Evolutionary conservation across 768 basidiomycete genomes (phyloP).

Genomic region (Kwoniella dejecticola): DNA sequence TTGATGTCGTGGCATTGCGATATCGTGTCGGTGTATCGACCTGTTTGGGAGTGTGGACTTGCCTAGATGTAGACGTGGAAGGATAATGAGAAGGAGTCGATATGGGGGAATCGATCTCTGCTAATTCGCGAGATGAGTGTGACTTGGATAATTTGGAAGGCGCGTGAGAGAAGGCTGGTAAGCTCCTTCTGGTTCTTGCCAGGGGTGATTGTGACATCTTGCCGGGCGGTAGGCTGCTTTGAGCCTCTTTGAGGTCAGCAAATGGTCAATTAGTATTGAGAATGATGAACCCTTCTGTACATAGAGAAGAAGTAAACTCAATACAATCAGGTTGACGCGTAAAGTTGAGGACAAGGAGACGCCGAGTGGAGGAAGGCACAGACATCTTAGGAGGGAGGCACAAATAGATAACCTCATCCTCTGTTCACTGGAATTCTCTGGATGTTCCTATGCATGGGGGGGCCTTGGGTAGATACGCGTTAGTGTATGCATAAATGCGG

Average conservation of each 20-base stretch:
- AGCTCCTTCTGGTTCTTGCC: slow-evolving; percentile 33
- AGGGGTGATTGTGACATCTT: slow-evolving; percentile 49
- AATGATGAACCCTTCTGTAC: too few species aligned
- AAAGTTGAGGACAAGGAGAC: neutral
- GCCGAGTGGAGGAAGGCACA: neutral
- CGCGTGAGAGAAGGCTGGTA: slow-evolving; percentile 39
- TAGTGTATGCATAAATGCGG: too few species aligned
- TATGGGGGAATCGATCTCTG: slow-evolving; percentile 10
- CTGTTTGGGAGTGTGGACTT: neutral
- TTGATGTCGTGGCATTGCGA: slow-evolving; percentile 7
- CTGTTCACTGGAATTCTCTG: neutral
- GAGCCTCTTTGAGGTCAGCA: neutral
- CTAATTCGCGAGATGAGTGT: slow-evolving; percentile 20
- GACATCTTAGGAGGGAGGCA: neutral
- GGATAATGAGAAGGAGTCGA: slow-evolving; percentile 4
- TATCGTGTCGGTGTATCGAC: slow-evolving; percentile 12
- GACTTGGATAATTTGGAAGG: slow-evolving; percentile 42
- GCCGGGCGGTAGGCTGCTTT: too few species aligned
- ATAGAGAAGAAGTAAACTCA: neutral
- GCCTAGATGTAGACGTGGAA: neutral
- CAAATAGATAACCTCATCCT: neutral
- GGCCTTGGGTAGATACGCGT: too few species aligned
- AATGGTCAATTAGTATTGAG: neutral
- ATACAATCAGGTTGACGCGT: slow-evolving; percentile 1
- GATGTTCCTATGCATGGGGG: neutral